Percentiles rank a stretch among this genome's conserved stretches.
Conservation (phyloP, 202 grass and related monocot genomes). For the Cymbopogon flexuosus region DNA sequence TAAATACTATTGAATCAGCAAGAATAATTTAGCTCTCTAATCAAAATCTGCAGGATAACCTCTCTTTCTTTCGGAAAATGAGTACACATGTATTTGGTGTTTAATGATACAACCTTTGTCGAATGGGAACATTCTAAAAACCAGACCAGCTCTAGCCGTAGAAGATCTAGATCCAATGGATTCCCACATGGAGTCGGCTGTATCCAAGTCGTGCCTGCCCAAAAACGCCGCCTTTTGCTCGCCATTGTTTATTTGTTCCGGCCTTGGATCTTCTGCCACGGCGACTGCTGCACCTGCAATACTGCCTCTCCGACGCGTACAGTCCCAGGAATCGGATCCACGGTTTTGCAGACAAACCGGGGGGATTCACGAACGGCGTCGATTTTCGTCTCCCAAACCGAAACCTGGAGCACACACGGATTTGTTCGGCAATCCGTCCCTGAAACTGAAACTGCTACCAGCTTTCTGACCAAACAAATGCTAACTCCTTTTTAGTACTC, state of each 20-base stretch:
- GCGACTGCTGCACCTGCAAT: neutral
- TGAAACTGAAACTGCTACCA: neutral
- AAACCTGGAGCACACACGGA: constrained; percentile 35
- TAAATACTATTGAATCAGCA: no score
- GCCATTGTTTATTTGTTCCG: neutral
- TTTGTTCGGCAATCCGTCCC: neutral
- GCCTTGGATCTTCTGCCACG: constrained; percentile 19
- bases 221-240: neutral
- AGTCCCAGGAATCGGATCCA: constrained; percentile 24
- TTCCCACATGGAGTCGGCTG: neutral
- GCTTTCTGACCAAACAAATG: neutral
- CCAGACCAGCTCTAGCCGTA: neutral
- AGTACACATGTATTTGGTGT: neutral
- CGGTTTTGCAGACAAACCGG: neutral
- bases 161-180: constrained; percentile 5
- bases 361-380: neutral
- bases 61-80: neutral
- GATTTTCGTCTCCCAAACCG: neutral
- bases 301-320: neutral
- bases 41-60: no score
- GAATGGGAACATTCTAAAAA: neutral
- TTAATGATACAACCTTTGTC: neutral
- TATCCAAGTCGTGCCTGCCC: neutral
- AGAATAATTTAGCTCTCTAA: no score
- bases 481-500: neutral